Base-by-base conservation (phyloP, 2,329 filamentous ascomycete genomes). In the Pseudogymnoascus sp. region DNA sequence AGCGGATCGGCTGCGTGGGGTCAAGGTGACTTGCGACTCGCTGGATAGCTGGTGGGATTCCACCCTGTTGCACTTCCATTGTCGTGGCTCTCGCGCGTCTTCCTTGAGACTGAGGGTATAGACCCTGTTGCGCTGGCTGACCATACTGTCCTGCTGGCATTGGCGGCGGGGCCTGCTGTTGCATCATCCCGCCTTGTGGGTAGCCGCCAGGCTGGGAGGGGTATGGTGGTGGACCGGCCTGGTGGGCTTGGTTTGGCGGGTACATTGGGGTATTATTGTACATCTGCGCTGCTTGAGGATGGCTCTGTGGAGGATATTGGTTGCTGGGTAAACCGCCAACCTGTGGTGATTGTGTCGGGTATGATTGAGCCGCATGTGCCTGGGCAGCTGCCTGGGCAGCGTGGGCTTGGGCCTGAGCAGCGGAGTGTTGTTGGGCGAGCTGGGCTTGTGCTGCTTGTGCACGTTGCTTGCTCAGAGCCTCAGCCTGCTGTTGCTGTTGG, bases 21-120 rank as follows among this genome's bases (percentile, higher is more conserved):
- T 99, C 95, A 50, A 99, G 83, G 76, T 97, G 93, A 74, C 92
- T 96, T 44, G 95, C 95, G 21, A 99, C 95, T 69, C 95, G 84
- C 76, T 99, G 95, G 64, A 99, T 91, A 2, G 93, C 88, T 13
- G 90, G 88, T 4, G 95, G 95, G 65, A 99, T 96, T 1, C 93
- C 93, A 67, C 89, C 93, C 72, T 93, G 89, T 71, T 96, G 91
- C 73, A 95, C 91, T 72, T 97, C 95, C 89, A 97, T 96, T 3
- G 95, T 99, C 50, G 93, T 95, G 42, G 95, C 93, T 66, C 95
- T 87, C 76, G 96, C 93, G 62, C 95, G 86, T 68, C 91, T 84
- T 69, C 91, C 85, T 62, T 87, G 89, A 65, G 89, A 87, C 77
- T 93, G 90, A 53, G 85, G 82, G 69, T 89, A 90, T 40, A 89